Base-by-base conservation (phyloP, 1,139 yeast species). In the Casaregolazyma lundiana region DNA sequence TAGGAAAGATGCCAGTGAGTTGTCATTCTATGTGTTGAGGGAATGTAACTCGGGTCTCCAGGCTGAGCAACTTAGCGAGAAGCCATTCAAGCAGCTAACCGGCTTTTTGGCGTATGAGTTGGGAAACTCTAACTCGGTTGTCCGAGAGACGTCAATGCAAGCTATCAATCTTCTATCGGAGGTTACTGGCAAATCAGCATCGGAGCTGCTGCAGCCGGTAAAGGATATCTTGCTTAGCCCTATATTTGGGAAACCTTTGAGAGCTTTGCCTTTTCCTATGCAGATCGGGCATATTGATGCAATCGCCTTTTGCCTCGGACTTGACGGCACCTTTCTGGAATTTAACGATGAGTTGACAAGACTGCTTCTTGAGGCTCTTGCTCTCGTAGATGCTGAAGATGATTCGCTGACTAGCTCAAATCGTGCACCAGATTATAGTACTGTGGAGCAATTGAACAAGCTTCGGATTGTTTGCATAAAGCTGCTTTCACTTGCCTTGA, bases 251-350 rank as follows among this genome's bases (percentile, higher is more conserved):
- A 94, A 94, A 61, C 99, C 99, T 1, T 69, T 94, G 50, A 75
- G 99, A 52, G 98, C 98, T 0, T 73, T 94, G 52, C 98, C 99
- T 0, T 92, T 94, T 69, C 95, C 97, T 2, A 92, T 90, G 96
- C 98, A 94, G 68, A 92, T 94, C 49, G 98, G 98, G 29, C 90
- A 92, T 64, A 89, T 94, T 51, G 98, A 92, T 67, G 98, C 97
- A 1, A 87, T 94, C 11, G 82, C 95, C 0, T 94, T 83, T 64
- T 92, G 97, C 60, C 70, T 94, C 51, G 80, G 84, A 1, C 72
- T 92, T 43, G 92, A 87, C 6, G 79, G 85, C 51, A 78, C 96
- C 0, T 89, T 92, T 57, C 70, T 92, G 56, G 83, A 84, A 7
- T 90, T 88, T 62, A 87, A 86, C 56, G 97, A 90, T 47, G 97